Evolutionary conservation across 495 filamentous ascomycete genomes (phyloP).

Genomic region (Penicillium robsamsonii): DNA sequence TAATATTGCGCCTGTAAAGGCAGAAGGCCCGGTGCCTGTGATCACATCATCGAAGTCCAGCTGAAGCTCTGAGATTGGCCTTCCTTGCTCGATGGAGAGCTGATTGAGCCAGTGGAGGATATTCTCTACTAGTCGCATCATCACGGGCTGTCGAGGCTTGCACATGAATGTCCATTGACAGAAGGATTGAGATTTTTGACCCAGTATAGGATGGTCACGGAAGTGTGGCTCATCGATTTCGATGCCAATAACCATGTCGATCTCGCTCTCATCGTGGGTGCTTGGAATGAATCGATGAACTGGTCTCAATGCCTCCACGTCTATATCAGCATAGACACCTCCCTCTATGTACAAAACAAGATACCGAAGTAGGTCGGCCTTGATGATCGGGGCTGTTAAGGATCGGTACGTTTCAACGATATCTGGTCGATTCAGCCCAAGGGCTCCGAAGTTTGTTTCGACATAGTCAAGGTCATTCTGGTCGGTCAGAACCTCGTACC

Average conservation of each 20-base stretch:
- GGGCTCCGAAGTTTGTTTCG: conserved; percentile 55
- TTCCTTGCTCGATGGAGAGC: conserved; percentile 51
- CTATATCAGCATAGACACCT: conserved; percentile 51
- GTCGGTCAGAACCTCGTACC: conserved; percentile 67
- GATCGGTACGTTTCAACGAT: conserved; percentile 57
- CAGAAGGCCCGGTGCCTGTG: conserved; percentile 63
- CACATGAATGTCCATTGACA: conserved; percentile 70
- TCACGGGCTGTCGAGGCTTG: conserved; percentile 59
- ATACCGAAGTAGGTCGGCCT: conserved; percentile 54
- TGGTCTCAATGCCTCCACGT: conserved; percentile 46
- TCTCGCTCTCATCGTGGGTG: conserved; percentile 41
- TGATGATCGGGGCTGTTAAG: conserved; percentile 58
- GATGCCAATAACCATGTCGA: conserved; percentile 62
- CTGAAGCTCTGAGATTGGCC: conserved; percentile 51
- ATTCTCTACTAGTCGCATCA: conserved; percentile 59
- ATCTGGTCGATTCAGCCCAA: conserved; percentile 57
- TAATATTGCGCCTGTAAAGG: conserved; percentile 60
- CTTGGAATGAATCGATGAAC: conserved; percentile 46
- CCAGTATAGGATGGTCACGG: conserved; percentile 58
- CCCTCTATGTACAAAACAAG: conserved; percentile 54
- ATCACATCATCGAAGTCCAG: conserved; percentile 68
- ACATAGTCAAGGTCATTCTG: conserved; percentile 58
- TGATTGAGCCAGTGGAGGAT: conserved; percentile 59
- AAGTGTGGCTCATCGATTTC: conserved; percentile 65
- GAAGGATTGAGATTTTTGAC: conserved; percentile 59